Evolutionary conservation across 2,329 filamentous ascomycete species (phyloP), one percentile per base, ranked within the genome.

Genomic region (Diplocarpon mali): DNA sequence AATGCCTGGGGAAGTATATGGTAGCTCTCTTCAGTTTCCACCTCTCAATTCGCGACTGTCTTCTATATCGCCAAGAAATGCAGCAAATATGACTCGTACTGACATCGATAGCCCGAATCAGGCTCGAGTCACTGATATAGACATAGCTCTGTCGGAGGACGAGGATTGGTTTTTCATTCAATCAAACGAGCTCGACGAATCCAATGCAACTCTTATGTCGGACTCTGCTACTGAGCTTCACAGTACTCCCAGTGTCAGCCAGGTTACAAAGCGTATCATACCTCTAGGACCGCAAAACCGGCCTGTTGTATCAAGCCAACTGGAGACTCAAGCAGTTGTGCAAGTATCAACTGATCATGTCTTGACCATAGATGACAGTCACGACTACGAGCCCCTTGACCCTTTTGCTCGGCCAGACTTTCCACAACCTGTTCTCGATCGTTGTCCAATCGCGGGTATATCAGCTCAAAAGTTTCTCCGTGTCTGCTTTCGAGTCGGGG

Each of bases 401-500:
- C 69, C 70, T 0, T 75, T 78, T 46, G 64, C 67, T 6, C 68
- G 76, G 17, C 63, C 68, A 0, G 58, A 67, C 0, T 79, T 80
- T 50, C 76, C 74, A 7, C 35, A 48, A 4, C 62, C 64, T 14
- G 62, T 74, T 14, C 63, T 63, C 2, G 71, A 77, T 54, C 67
- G 72, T 29, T 76, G 74, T 16, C 68, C 68, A 2, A 65, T 81
- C 5, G 62, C 70, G 12, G 75, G 76, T 8, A 54, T 77, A 2
- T 70, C 70, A 0, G 64, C 70, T 1, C 58, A 63, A 9, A 62
- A 57, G 0, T 47, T 71, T 6, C 63, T 80, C 11, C 70, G 75
- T 10, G 77, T 73, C 0, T 83, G 78, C 56, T 84, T 85, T 53
- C 70, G 78, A 20, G 67, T 82, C 17, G 74, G 73, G 3, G 77